Evolutionary conservation across 306 rosid species (phyloP).

Genomic region (Prunus kanzakura): DNA sequence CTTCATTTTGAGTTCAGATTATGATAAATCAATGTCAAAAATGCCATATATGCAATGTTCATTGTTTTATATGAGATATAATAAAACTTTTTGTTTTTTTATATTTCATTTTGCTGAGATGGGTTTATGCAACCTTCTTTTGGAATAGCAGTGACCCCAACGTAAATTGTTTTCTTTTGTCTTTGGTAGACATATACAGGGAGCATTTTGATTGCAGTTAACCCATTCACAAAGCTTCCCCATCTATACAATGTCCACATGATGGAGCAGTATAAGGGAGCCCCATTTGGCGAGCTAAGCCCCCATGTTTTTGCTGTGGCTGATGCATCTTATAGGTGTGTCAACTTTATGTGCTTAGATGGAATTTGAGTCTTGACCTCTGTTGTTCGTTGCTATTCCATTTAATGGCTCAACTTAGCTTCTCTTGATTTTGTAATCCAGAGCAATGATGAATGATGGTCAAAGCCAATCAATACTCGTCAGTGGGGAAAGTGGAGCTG

Average conservation of each 20-base stretch:
- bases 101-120: neutral
- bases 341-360: conserved; percentile 8
- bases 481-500: conserved; percentile 99
- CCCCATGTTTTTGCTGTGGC: conserved; percentile 99
- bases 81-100: neutral
- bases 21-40: neutral
- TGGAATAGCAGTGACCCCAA: conserved; percentile 5
- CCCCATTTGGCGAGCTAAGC: conserved; percentile 91
- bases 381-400: conserved; percentile 13
- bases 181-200: conserved; percentile 83
- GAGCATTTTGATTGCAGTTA: conserved; percentile 92
- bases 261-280: conserved; percentile 98
- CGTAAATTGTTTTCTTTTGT: conserved; percentile 21
- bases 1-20: neutral
- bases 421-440: conserved; percentile 48
- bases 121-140: neutral
- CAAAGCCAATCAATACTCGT: conserved; percentile 91
- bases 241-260: conserved; percentile 84
- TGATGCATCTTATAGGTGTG: conserved; percentile 90
- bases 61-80: neutral
- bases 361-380: conserved; percentile 4
- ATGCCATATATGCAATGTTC: neutral
- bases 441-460: conserved; percentile 91
- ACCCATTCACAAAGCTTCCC: conserved; percentile 97
- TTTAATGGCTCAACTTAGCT: conserved; percentile 26